Percentiles rank a stretch among this genome's conserved stretches.
Conservation (phyloP, 2,329 filamentous ascomycete genomes). For the Malbranchea zuffiana region DNA sequence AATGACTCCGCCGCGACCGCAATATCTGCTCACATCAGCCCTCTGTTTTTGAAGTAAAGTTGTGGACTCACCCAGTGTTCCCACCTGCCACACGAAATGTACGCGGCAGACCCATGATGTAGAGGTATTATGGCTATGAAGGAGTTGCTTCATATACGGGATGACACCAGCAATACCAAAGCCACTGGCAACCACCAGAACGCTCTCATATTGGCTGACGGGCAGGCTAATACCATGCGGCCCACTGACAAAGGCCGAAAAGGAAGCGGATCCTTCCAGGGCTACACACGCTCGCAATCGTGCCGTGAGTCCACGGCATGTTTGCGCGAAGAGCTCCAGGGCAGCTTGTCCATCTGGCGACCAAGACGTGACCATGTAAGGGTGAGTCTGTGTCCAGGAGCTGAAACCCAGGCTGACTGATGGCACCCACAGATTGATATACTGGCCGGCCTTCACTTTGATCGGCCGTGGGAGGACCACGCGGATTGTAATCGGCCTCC, state of each 20-base stretch:
- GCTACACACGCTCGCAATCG: slow-evolving; percentile 14
- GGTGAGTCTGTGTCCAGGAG: slow-evolving; percentile 20
- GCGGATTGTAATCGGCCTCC: slow-evolving; percentile 14
- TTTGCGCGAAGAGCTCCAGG: slow-evolving; percentile 22
- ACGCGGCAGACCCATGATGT: slow-evolving; percentile 17
- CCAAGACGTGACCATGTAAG: slow-evolving; percentile 22
- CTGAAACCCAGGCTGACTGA: slow-evolving; percentile 16
- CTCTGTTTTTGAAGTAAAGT: neutral
- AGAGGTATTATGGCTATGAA: slow-evolving; percentile 21
- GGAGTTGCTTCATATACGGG: slow-evolving; percentile 24
- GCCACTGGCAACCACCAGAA: slow-evolving; percentile 25
- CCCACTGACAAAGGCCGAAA: slow-evolving; percentile 19
- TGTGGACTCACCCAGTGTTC: slow-evolving; percentile 14
- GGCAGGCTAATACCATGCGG: slow-evolving; percentile 20
- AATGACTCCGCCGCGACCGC: slow-evolving; percentile 13
- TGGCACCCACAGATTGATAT: slow-evolving; percentile 23
- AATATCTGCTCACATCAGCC: slow-evolving; percentile 15
- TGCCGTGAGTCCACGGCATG: slow-evolving; percentile 17
- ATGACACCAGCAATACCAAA: slow-evolving; percentile 23
- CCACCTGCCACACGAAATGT: slow-evolving; percentile 23
- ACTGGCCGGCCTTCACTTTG: slow-evolving; percentile 20
- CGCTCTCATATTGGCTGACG: slow-evolving; percentile 20
- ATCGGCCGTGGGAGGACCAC: slow-evolving; percentile 17
- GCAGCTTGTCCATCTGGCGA: slow-evolving; percentile 15
- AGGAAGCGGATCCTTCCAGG: slow-evolving; percentile 7